Evolutionary conservation across 192 early-diverging fungal species (phyloP), one percentile per base, ranked within the genome.

Genomic region (Dissophora ornata): DNA sequence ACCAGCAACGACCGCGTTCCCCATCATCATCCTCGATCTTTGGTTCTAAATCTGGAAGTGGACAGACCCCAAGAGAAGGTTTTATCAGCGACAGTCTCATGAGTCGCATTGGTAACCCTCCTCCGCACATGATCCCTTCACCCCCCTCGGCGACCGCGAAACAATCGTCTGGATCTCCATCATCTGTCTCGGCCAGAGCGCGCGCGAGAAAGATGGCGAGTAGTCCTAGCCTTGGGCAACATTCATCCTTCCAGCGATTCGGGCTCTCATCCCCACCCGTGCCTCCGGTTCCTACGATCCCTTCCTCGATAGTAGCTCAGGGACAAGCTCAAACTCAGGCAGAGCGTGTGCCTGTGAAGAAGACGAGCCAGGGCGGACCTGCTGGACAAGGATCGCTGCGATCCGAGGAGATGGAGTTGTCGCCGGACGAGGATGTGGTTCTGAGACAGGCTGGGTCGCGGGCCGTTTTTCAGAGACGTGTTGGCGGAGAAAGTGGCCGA

Each of bases 31-130:
- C 69, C 11, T 54, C 69, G 1, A 29, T 57, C 29, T 71, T 34
- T 57, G 34, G 36, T n/a, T 19, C n/a, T n/a, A 19, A 4, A n/a
- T n/a, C n/a, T n/a, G n/a, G n/a, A n/a, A n/a, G n/a, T 38, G 63
- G 63, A 0, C 40, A 55, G 3, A 67, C 50, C 24, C 57, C 67
- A 1, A 69, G 56, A 21, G 55, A 58, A 18, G 58, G 58, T 13
- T 41, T 29, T 36, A 45, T 65, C 40, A 74, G 62, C 13, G 70
- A 74, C 7, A 74, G 62, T 28, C 49, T 74, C 21, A 74, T 74
- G 70, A 74, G 70, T 53, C 70, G 70, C 0, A 74, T 74, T n/a
- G 70, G 70, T 9, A 74, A 62, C 28, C 70, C 62, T 1, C 70
- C 70, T 26, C 70, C 70, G 4, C 57, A 48, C n/a, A 50, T 24